Base-by-base conservation (phyloP, 192 early-diverging fungal species). In the Backusella tarrabulga region DNA sequence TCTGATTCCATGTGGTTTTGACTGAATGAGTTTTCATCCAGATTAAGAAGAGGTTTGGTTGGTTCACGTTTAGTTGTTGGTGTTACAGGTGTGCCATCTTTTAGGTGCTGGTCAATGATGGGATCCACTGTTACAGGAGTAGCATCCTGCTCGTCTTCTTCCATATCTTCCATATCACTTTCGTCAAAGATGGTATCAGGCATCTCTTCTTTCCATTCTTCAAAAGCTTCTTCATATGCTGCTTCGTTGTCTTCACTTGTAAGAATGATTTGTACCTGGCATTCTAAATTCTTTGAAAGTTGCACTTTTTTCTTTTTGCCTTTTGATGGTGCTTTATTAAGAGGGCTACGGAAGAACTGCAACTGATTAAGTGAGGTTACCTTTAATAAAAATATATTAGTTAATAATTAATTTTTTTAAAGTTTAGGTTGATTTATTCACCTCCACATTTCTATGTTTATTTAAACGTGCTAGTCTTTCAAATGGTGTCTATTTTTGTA, bases 391-490 rank as follows among this genome's bases (percentile, higher is more conserved):
- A 32, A 36, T 40, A 34, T 66, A 66, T 52, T 66, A 21, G 63
- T 63, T 68, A 19, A 34, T 40, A 36, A 29, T 69, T 63, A 29
- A 63, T 63, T 63, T 63, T 23, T 29, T 63, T 60, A 60, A 60
- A 26, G 54, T 60, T 63, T 63, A 63, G 56, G 11, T 76, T 26
- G 50, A 32, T 50, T 66, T 63, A 74, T 23, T 74, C 46, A 88
- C 81, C 71, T 90, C 85, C 4, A 95, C 89, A 84, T 95, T 95
- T 36, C 88, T 79, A 71, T 88, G 85, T 76, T 92, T 92, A 79
- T 95, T 94, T 34, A 95, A 79, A 42, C 94, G 86, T 12, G 93
- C 94, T 44, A 95, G 75, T 35, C 92, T 87, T 76, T 95, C 94
- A 79, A 85, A 92, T 0, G 94, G 94, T 3, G 93, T 95, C 88